Conservation (phyloP, 768 basidiomycete species). For the Tylopilus balloui region DNA sequence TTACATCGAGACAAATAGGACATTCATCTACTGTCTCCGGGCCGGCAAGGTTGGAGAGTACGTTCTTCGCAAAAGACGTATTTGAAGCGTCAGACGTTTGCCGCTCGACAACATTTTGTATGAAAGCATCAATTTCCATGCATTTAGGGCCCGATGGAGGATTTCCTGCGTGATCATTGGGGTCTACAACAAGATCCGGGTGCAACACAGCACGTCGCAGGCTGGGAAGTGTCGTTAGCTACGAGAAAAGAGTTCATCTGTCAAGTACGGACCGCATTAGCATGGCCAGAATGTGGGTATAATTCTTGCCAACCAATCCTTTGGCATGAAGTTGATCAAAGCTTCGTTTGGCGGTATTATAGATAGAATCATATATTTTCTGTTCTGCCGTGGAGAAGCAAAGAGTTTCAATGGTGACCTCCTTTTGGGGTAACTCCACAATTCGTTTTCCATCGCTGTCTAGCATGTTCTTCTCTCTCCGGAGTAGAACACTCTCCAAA, state of each 20-base stretch:
- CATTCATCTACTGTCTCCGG: constrained; percentile 65
- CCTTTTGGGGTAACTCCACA: constrained; percentile 83
- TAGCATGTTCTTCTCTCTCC: constrained; percentile 91
- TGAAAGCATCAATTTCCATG: constrained; percentile 56
- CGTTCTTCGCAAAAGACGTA: constrained; percentile 55
- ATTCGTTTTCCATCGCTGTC: constrained; percentile 84
- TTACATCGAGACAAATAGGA: constrained; percentile 75
- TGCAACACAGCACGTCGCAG: constrained; percentile 91
- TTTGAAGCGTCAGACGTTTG: constrained; percentile 26
- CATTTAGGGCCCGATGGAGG: constrained; percentile 32
- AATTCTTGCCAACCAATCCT: constrained; percentile 75
- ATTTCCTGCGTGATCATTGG: constrained; percentile 38
- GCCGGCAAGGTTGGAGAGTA: constrained; percentile 53
- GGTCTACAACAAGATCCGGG: constrained; percentile 71
- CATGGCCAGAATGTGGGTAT: constrained; percentile 89
- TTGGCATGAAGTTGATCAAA: constrained; percentile 78
- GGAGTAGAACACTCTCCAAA: constrained; percentile 78
- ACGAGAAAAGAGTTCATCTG: not conserved
- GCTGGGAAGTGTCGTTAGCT: constrained; percentile 36
- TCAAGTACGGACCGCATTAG: constrained; percentile 69
- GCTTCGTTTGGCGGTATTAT: constrained; percentile 68
- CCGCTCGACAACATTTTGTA: constrained; percentile 46
- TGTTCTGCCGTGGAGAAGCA: constrained; percentile 77
- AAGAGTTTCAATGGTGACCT: constrained; percentile 69
- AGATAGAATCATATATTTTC: constrained; percentile 87